Evolutionary conservation across 345 rosid species (phyloP).

Genomic region (Nasturtium officinale): DNA sequence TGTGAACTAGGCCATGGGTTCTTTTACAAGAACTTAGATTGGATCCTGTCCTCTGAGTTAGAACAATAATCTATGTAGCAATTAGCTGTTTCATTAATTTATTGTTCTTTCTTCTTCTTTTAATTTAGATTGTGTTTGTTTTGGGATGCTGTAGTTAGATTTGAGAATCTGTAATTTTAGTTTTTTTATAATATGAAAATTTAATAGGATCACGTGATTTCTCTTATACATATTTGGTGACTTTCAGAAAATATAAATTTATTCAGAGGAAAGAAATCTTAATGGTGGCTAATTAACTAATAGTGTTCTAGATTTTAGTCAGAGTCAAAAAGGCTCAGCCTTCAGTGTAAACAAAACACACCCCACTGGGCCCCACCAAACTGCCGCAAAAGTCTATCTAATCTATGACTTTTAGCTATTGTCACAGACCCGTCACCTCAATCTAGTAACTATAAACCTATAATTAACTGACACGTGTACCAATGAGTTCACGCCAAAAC

Average conservation of each 20-base stretch:
- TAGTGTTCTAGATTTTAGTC: not conserved
- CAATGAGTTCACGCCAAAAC: not conserved
- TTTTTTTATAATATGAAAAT: not conserved
- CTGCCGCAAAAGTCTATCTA: slow-evolving; percentile 29
- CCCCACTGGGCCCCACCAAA: slow-evolving; percentile 28
- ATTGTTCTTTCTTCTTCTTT: not conserved
- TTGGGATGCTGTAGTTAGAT: slow-evolving; percentile 3
- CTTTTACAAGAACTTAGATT: not conserved
- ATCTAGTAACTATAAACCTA: not conserved
- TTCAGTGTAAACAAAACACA: slow-evolving; percentile 23
- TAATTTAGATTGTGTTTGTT: not conserved
- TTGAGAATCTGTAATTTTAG: not conserved
- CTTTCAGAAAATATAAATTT: not conserved
- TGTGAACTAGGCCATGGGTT: not conserved
- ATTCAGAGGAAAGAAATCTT: not conserved
- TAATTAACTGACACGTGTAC: slow-evolving; percentile 14
- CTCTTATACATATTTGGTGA: slow-evolving; percentile 19
- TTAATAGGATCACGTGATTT: slow-evolving; percentile 20
- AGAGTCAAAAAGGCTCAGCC: slow-evolving; percentile 1
- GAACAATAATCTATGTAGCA: slow-evolving; percentile 13
- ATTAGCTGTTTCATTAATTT: not conserved
- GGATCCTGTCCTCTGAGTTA: not conserved
- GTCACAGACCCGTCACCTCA: slow-evolving; percentile 32
- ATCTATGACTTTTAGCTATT: slow-evolving; percentile 18
- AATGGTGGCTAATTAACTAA: slow-evolving; percentile 6